Percentiles rank a stretch among this genome's conserved stretches.
Conservation (phyloP, 139 green algal genomes). For the Pleodorina starrii region DNA sequence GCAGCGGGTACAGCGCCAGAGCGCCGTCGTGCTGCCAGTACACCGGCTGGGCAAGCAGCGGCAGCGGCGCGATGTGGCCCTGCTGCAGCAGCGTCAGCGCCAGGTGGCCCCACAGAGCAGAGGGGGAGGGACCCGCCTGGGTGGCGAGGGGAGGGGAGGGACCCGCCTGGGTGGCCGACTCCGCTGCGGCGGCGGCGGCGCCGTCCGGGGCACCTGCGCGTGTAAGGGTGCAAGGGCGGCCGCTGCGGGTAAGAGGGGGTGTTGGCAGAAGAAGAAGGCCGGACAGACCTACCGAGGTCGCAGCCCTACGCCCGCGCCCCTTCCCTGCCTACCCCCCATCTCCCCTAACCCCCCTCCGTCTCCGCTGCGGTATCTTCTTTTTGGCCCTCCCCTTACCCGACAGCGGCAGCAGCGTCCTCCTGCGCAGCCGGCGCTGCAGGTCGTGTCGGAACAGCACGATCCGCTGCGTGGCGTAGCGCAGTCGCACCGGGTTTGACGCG, state of each 20-base stretch:
- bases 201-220: not conserved
- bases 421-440: slow-evolving; percentile 66
- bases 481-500: slow-evolving; percentile 86
- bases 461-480: slow-evolving; percentile 65
- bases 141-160: not conserved
- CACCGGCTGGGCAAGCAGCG: slow-evolving; percentile 85
- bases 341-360: no score
- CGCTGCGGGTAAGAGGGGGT: no score
- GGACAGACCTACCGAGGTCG: no score
- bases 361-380: not conserved
- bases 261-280: no score
- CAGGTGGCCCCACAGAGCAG: slow-evolving; percentile 75
- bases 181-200: not conserved
- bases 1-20: slow-evolving; percentile 89
- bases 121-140: not conserved
- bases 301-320: no score
- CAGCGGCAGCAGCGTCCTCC: slow-evolving; percentile 65
- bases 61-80: slow-evolving; percentile 90
- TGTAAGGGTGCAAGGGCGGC: not conserved
- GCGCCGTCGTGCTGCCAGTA: slow-evolving; percentile 88
- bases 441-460: slow-evolving; percentile 78
- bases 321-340: no score
- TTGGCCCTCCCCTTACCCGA: slow-evolving; percentile 28
- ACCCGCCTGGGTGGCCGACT: not conserved
- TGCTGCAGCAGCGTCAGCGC: slow-evolving; percentile 93